These are phyloP conservation scores for Chlorociboria aeruginascens DNA, from an alignment of 495 filamentous ascomycete species.

Conservation along the genomic window DNA sequence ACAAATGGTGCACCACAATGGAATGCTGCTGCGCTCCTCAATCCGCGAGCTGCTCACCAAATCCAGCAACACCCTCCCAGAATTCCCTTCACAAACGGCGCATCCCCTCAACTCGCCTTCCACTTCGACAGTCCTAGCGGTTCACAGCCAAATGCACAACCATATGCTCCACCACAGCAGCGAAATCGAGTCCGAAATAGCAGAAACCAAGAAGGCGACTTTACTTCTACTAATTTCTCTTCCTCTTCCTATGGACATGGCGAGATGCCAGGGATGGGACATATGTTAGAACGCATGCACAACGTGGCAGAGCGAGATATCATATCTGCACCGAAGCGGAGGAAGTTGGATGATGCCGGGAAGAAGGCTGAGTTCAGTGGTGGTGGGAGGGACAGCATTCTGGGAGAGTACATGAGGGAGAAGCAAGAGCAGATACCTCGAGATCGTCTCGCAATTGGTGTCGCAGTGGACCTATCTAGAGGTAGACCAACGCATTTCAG, in stretches of 20 bases:
- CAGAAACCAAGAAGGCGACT: constrained; percentile 1
- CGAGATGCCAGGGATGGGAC: constrained; percentile 25
- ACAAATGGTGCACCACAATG: constrained; percentile 9
- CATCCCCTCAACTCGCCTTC: constrained; percentile 18
- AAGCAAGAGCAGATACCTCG: constrained; percentile 34
- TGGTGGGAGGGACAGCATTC: constrained; percentile 39
- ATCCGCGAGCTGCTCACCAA: constrained; percentile 22
- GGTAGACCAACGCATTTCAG: not conserved
- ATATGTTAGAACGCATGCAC: constrained; percentile 57
- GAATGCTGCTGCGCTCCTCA: constrained; percentile 26
- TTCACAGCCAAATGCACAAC: not conserved
- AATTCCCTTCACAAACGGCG: constrained; percentile 5
- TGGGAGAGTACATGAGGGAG: constrained; percentile 54
- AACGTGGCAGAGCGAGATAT: constrained; percentile 52
- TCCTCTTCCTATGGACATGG: constrained; percentile 11
- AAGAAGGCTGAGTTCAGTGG: constrained; percentile 29
- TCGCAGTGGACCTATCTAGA: constrained; percentile 32
- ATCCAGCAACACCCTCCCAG: constrained; percentile 8
- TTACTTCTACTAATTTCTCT: constrained; percentile 4
- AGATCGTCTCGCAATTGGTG: constrained; percentile 20
- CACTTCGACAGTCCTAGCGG: constrained; percentile 30
- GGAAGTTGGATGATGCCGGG: constrained; percentile 40
- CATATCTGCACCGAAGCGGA: constrained; percentile 47
- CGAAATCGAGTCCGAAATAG: not conserved
- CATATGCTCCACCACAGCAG: not conserved